Evolutionary conservation across 331 rosid genomes (phyloP).

Genomic region (Quercus tomentella): DNA sequence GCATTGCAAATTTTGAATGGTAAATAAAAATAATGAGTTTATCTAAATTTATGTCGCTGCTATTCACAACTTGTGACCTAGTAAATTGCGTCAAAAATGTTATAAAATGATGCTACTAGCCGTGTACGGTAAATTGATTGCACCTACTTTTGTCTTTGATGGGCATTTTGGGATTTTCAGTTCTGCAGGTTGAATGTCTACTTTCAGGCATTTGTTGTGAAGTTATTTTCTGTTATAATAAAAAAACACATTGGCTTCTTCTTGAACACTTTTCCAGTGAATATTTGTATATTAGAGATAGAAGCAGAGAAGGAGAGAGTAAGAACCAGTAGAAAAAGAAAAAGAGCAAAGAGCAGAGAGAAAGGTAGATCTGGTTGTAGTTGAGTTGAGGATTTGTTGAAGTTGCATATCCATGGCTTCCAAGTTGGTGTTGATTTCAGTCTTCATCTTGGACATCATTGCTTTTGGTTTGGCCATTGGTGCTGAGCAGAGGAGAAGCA

Average conservation of each 20-base stretch:
- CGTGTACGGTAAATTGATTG: no score
- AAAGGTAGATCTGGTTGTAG: slow-evolving; percentile 36
- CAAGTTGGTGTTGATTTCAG: slow-evolving; percentile 57
- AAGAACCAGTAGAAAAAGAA: background rate
- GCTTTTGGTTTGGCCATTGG: slow-evolving; percentile 92
- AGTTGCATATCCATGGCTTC: slow-evolving; percentile 70
- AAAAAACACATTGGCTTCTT: background rate
- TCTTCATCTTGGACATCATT: slow-evolving; percentile 60
- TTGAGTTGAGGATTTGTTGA: background rate
- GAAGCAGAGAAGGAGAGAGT: background rate
- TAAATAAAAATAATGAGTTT: no score
- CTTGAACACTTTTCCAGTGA: slow-evolving; percentile 12
- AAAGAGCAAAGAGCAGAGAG: background rate
- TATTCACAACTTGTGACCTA: no score
- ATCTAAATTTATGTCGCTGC: no score
- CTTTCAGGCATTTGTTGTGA: slow-evolving; percentile 30
- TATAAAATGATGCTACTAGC: no score
- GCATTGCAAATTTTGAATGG: rapidly evolving
- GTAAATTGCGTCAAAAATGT: no score
- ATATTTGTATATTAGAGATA: slow-evolving; percentile 13
- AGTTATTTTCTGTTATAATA: slow-evolving; percentile 34
- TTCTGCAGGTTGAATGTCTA: slow-evolving; percentile 18
- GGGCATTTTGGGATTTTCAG: slow-evolving; percentile 24
- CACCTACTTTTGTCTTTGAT: no score
- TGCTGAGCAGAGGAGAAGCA: slow-evolving; percentile 97